Evolutionary conservation across 2,329 filamentous ascomycete species (phyloP), one percentile per base, ranked within the genome.

Genomic region (Dactylellina sp.): DNA sequence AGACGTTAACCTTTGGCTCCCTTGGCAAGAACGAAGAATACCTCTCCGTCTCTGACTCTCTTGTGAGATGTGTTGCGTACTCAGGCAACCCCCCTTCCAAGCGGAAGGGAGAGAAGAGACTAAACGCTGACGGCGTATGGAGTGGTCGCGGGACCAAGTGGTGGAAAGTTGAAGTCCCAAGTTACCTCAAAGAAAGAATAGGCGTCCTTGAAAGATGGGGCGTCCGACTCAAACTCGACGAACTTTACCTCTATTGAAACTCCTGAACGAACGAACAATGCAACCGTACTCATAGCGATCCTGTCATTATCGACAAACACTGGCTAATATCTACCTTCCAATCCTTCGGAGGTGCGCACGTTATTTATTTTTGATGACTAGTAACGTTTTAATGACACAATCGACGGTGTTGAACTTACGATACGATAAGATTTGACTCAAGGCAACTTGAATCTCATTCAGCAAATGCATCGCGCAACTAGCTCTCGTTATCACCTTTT

Each of bases 11-110:
- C 14, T 74, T 74, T 40, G 70, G 70, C 12, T 74, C 70, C n/a
- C 42, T 74, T 12, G 70, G 70, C 46, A 74, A 74, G 42, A 74
- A 74, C n/a, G 70, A 74, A 52, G 70, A 74, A 57, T 74, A 74
- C 49, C 25, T 62, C 37, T 74, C 70, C 39, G 70, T 74, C 25
- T 66, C 70, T 24, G 61, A 74, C 1, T 74, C 70, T 14, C 61
- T 74, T n/a, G 70, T 74, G 1, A 63, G 35, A 74, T 74, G 70
- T 62, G 61, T 74, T 74, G 70, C 70, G n/a, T 74, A 74, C 24
- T 66, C 61, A 7, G 52, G 61, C 47, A 61, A 52, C 49, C 55
- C 70, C 7, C 70, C 70, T 7, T 74, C 70, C 18, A 74, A 65
- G 37, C 70, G 70, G 42, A 74, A 40, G 53, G 49, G 61, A 3